These are phyloP conservation scores for Lophium mytilinum DNA, from an alignment of 495 filamentous ascomycete genomes.

Conservation along the genomic window DNA sequence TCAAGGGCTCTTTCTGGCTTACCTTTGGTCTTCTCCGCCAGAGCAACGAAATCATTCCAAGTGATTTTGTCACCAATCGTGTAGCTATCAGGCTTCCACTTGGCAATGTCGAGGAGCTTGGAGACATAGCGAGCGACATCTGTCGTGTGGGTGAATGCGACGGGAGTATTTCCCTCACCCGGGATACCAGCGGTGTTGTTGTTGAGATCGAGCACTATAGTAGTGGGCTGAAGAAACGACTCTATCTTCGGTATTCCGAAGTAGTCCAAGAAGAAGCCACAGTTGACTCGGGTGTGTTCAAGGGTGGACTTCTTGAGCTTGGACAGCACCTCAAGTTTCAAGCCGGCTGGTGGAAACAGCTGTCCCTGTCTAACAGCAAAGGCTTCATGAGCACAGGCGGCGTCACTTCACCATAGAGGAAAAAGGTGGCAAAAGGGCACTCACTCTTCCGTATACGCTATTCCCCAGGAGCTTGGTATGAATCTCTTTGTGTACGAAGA, in stretches of 20 bases:
- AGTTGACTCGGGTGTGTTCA: not conserved
- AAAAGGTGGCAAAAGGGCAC: too few relatives aligned
- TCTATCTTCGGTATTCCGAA: not conserved
- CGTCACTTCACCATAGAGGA: too few relatives aligned
- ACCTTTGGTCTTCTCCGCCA: not conserved
- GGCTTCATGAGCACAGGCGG: too few relatives aligned
- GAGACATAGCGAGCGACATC: conserved; percentile 1
- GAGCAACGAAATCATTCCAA: conserved; percentile 1
- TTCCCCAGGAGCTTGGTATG: too few relatives aligned
- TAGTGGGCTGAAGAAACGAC: not conserved
- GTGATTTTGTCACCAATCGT: conserved; percentile 3
- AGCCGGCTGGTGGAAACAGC: not conserved
- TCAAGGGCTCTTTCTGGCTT: not conserved
- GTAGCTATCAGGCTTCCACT: not conserved
- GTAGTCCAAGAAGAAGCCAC: conserved; percentile 9
- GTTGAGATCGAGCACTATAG: not conserved
- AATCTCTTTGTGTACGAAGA: too few relatives aligned
- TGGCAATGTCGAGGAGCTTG: not conserved
- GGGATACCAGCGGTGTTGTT: not conserved
- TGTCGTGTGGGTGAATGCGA: not conserved
- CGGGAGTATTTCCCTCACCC: not conserved
- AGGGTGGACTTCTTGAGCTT: not conserved
- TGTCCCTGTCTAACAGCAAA: too few relatives aligned
- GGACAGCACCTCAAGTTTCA: not conserved
- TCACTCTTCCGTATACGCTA: too few relatives aligned